phyloP scores from a whole-genome alignment of 73 alveolate species.

The Urostyla sp. region DNA sequence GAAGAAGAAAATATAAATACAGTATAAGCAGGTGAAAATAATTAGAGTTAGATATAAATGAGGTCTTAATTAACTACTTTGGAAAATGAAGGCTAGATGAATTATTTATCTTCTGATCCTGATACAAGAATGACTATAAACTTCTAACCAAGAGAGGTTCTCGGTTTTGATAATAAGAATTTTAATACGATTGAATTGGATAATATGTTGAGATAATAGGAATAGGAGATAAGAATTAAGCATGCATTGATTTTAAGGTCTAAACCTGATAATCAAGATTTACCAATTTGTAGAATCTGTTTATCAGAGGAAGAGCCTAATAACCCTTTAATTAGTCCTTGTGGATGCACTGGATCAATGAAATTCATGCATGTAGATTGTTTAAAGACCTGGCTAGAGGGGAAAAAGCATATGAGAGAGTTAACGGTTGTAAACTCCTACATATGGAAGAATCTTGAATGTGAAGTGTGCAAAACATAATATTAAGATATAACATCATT shows the following conservation, averaged over 20 bases:
- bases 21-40: neutral
- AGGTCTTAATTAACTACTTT: neutral
- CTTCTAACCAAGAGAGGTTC: slow-evolving; percentile 10
- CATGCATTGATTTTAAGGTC: neutral
- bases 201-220: neutral
- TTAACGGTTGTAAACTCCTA: slow-evolving; percentile 63
- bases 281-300: slow-evolving; percentile 65
- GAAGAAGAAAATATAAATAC: neutral
- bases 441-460: slow-evolving; percentile 73
- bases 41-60: neutral
- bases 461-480: slow-evolving; percentile 71
- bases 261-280: neutral
- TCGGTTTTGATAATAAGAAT: slow-evolving; percentile 33
- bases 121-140: slow-evolving; percentile 23
- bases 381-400: slow-evolving; percentile 68
- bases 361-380: slow-evolving; percentile 76
- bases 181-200: slow-evolving; percentile 13
- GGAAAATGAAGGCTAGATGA: neutral
- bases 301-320: slow-evolving; percentile 60
- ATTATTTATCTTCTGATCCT: neutral
- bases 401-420: slow-evolving; percentile 57
- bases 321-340: slow-evolving; percentile 76
- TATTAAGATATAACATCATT: slow-evolving; percentile 25
- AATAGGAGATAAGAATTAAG: slow-evolving; percentile 10
- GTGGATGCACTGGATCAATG: slow-evolving; percentile 81